phyloP scores from a whole-genome alignment of 768 basidiomycete genomes.

The Boletus tylopilopsis region DNA sequence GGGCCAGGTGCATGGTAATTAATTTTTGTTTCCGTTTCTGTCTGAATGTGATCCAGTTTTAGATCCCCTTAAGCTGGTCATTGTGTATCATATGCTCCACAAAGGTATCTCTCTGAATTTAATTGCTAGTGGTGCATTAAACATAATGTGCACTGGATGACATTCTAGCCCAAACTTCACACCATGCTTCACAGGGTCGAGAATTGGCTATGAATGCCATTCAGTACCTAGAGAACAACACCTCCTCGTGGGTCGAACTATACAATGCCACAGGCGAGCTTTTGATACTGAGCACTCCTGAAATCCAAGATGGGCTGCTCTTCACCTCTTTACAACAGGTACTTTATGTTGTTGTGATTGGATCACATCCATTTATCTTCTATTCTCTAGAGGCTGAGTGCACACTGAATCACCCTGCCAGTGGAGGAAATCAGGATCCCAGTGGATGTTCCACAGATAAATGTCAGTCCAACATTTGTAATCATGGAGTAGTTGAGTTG shows the following conservation, averaged over 20 bases:
- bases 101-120: conserved; percentile 53
- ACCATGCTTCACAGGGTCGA: conserved; percentile 36
- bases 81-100: conserved; percentile 75
- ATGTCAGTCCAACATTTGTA: conserved; percentile 44
- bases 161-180: conserved; percentile 36
- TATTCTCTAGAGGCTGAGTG: conserved; percentile 32
- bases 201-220: conserved; percentile 47
- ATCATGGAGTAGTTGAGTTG: not conserved
- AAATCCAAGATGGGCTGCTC: conserved; percentile 29
- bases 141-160: conserved; percentile 43
- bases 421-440: conserved; percentile 83
- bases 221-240: conserved; percentile 57
- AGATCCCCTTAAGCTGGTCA: conserved; percentile 58
- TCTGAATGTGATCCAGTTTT: conserved; percentile 42
- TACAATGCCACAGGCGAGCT: conserved; percentile 73
- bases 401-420: conserved; percentile 32
- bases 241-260: conserved; percentile 64
- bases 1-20: conserved; percentile 49
- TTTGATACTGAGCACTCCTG: conserved; percentile 42
- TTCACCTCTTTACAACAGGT: conserved; percentile 34
- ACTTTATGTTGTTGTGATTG: conserved; percentile 4
- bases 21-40: conserved; percentile 3
- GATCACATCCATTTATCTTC: conserved; percentile 30
- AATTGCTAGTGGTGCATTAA: conserved; percentile 4
- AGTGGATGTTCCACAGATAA: conserved; percentile 80